Percentiles rank a stretch among this genome's conserved stretches.
Conservation (phyloP, 768 basidiomycete species). For the Nevesoporus exiguus region DNA sequence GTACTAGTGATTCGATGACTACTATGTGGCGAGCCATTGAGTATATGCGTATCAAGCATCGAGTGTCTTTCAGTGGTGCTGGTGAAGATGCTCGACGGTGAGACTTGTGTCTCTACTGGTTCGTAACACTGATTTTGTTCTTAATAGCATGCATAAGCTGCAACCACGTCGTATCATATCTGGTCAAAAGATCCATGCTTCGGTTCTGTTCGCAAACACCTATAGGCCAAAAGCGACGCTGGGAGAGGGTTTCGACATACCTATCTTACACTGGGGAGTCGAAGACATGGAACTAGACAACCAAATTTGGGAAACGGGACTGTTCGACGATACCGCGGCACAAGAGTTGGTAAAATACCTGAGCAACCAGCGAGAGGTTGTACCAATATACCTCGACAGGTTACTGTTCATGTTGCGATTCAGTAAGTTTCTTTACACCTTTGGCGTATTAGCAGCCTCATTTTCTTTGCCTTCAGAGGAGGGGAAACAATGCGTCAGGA, state of each 20-base stretch:
- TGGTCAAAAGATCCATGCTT: constrained; percentile 26
- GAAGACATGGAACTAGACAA: constrained; percentile 6
- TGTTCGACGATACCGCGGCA: constrained; percentile 21
- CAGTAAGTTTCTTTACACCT: constrained; percentile 7
- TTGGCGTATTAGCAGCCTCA: neutral
- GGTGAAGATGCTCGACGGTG: constrained; percentile 19
- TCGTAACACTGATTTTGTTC: neutral
- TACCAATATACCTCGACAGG: constrained; percentile 6
- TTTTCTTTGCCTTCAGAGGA: constrained; percentile 8
- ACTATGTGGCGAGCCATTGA: constrained; percentile 14
- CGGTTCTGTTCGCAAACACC: constrained; percentile 19
- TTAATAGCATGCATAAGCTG: constrained; percentile 11
- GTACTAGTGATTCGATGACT: constrained; percentile 21
- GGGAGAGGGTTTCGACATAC: constrained; percentile 26
- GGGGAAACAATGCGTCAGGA: constrained; percentile 20
- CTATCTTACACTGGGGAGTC: neutral
- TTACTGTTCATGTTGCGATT: constrained; percentile 21
- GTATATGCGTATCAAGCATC: constrained; percentile 24
- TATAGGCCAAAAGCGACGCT: constrained; percentile 18
- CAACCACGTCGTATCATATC: constrained; percentile 28
- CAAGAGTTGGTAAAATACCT: constrained; percentile 11
- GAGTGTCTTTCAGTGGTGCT: constrained; percentile 19
- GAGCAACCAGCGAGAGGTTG: constrained; percentile 7
- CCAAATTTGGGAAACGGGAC: constrained; percentile 18
- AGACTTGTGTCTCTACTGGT: neutral